phyloP scores from a whole-genome alignment of 805 yeast species.

The Torulaspora quercuum region DNA sequence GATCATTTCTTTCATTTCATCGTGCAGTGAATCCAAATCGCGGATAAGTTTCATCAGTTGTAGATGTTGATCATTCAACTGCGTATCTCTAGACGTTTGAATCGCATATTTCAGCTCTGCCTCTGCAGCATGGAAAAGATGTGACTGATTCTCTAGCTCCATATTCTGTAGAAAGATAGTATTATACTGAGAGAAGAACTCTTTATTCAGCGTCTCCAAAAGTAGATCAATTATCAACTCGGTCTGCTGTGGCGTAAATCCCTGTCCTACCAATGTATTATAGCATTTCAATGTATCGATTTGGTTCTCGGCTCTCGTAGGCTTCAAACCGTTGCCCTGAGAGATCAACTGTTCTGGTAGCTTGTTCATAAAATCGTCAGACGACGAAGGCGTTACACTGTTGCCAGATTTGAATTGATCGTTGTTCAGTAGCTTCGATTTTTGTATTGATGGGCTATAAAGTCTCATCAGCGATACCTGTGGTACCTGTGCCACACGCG shows the following conservation, averaged over 20 bases:
- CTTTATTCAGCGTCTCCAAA: conserved; percentile 34
- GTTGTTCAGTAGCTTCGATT: conserved; percentile 9
- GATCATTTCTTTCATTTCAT: conserved; percentile 64
- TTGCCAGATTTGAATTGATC: background rate
- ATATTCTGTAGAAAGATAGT: conserved; percentile 38
- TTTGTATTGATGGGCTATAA: conserved; percentile 4
- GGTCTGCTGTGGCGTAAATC: conserved; percentile 28
- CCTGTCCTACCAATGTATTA: conserved; percentile 19
- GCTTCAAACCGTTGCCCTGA: conserved; percentile 29
- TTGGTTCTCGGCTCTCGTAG: conserved; percentile 34
- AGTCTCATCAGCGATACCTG: background rate
- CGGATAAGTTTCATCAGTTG: conserved; percentile 68
- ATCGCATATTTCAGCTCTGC: conserved; percentile 81
- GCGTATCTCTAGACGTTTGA: conserved; percentile 64
- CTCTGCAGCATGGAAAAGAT: conserved; percentile 87
- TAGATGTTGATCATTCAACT: conserved; percentile 62
- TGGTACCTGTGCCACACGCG: too few relatives aligned
- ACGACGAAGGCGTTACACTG: background rate
- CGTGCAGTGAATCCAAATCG: conserved; percentile 66
- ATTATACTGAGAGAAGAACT: conserved; percentile 44
- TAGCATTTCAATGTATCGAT: conserved; percentile 28
- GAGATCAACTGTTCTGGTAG: conserved; percentile 32
- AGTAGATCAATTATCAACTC: conserved; percentile 36
- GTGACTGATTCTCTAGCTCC: conserved; percentile 83
- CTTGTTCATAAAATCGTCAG: conserved; percentile 25